phyloP scores from a whole-genome alignment of 768 basidiomycete genomes.

The Auricularia heimuer region DNA sequence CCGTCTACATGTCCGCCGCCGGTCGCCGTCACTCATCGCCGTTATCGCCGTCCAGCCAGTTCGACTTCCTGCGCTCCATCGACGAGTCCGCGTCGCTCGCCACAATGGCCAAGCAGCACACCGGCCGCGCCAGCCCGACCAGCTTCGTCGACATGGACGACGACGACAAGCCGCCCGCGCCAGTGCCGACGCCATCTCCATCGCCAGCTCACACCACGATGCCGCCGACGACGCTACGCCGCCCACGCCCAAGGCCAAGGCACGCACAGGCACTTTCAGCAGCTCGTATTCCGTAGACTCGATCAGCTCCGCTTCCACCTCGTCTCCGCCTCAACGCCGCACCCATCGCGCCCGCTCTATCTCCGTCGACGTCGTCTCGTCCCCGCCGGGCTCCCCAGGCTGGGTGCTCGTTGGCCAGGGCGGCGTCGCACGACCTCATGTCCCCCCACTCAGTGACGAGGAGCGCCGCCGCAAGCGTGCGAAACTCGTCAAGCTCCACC shows the following conservation, averaged over 20 bases:
- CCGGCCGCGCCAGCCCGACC: slow-evolving; percentile 1
- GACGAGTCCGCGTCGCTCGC: background rate
- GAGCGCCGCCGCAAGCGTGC: slow-evolving; percentile 62
- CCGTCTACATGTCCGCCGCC: slow-evolving; percentile 28
- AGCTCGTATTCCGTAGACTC: background rate
- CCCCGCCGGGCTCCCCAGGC: background rate
- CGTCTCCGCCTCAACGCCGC: background rate
- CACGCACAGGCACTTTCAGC: slow-evolving; percentile 19
- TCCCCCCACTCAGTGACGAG: slow-evolving; percentile 29
- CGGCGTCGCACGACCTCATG: background rate
- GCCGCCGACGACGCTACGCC: background rate
- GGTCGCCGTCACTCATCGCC: slow-evolving; percentile 23
- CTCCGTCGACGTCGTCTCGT: background rate
- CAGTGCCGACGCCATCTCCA: background rate
- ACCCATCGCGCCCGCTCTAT: background rate
- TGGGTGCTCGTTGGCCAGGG: background rate
- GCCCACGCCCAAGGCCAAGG: background rate
- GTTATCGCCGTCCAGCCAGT: slow-evolving; percentile 28
- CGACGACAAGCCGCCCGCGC: background rate
- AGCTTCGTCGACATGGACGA: background rate
- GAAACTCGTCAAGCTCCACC: slow-evolving; percentile 70
- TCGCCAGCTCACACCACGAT: background rate
- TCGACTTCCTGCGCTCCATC: slow-evolving; percentile 24
- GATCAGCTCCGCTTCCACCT: background rate
- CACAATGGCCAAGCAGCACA: background rate